Conservation (phyloP, 305 asterid species). For the Nicotiana rustica region DNA sequence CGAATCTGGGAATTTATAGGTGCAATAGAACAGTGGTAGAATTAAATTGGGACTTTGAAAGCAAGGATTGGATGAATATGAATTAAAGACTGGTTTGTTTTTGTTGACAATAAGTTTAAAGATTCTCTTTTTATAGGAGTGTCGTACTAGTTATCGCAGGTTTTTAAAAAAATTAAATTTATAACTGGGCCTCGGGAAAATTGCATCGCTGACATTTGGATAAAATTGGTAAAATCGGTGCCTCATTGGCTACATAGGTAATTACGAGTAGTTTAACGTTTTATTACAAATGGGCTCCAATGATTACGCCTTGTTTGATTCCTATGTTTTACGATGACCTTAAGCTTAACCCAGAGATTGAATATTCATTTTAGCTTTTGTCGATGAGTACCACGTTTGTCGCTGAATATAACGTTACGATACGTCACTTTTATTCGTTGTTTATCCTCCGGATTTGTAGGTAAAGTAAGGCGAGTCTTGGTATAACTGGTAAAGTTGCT, state of each 20-base stretch:
- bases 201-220: conserved; percentile 6
- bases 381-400: not conserved
- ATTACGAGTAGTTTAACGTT: not conserved
- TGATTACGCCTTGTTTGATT: not conserved
- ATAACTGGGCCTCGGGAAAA: not conserved
- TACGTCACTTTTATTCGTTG: not conserved
- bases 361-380: not conserved
- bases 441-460: not conserved
- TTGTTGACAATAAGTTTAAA: not conserved
- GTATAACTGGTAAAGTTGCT: too few species aligned
- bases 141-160: not conserved
- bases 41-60: not conserved
- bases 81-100: not conserved
- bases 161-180: not conserved
- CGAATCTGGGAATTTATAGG: not conserved
- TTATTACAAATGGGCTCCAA: not conserved
- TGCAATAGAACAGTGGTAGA: not conserved
- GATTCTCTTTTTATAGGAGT: not conserved
- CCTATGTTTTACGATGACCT: not conserved
- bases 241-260: not conserved
- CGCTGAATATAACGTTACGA: not conserved
- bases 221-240: not conserved
- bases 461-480: not conserved
- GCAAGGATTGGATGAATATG: not conserved
- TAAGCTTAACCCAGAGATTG: too few species aligned